Evolutionary conservation across 2,329 filamentous ascomycete genomes (phyloP), one percentile per base, ranked within the genome.

Genomic region (Didymella glomerata): DNA sequence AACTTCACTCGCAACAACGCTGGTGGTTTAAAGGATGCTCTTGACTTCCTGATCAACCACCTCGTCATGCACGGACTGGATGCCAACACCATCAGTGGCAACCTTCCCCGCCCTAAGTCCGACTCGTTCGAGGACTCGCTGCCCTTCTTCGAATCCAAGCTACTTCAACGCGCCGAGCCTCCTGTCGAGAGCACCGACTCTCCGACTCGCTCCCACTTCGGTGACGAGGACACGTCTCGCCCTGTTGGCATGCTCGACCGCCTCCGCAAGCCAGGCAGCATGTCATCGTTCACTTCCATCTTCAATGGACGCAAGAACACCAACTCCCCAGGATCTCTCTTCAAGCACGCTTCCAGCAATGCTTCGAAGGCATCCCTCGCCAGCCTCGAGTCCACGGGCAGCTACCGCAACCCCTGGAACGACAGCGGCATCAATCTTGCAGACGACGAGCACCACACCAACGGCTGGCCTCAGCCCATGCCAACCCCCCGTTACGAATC

Each of bases 51-150:
- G 67, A 90, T 95, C 68, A 88, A 91, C 42, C 88, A 93, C 62
- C 86, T 98, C 61, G 91, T 96, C 27, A 90, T 91, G 44, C 90
- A 93, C 46, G 91, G 91, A n/a, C 87, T 97, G n/a, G 92, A 98
- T 70, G 91, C 86, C 27, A 76, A 67, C 57, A 89, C 93, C 41
- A 88, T 98, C 71, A 96, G 96, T 77, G 95, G 95, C 51, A 89
- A 92, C n/a, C 95, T 98, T 65, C 93, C 94, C 20, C 90, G 95
- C n/a, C 95, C 95, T 63, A 97, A 98, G 81, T 98, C 95, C 1
- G 95, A 99, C 77, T 97, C 95, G 0, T 99, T 99, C 66, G 95
- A 99, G 76, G 94, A 99, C 70, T 96, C 94, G 8, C 84, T 98
- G 51, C 94, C 93, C 57, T 98, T 93, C 81, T 99, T 99, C 73